Evolutionary conservation across 177 flowering plant species (phyloP), one percentile per base, ranked within the genome.

Genomic region (Tripterygium wilfordii): DNA sequence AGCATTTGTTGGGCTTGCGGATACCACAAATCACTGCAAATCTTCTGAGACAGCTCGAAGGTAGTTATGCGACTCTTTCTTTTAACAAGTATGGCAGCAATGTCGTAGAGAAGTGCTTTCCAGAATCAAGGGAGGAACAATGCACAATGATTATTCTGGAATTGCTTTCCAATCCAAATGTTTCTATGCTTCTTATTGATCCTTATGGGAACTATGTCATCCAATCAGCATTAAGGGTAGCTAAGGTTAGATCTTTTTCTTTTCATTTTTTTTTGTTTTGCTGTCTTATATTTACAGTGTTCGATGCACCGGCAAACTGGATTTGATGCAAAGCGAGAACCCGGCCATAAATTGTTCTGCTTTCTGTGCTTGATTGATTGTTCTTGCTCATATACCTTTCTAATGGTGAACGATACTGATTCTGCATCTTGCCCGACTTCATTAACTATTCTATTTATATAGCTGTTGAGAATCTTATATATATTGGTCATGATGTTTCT

Each of bases 201-300:
- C 76, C 77, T 18, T 72, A 8, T 37, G 83, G 78, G 27, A 78
- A 78, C 53, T 78, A 49, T 48, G 84, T 75, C 28, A 52, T 72
- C 45, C 78, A 75, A 36, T 32, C 60, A 0, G 78, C 84, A 21
- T 50, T 72, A 13, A 9, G 42, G 20, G 69, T 44, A 0, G 58
- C 84, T 14, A 58, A 63, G 80, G 84, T 75, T 15, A 45, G 73
- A 31, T 45, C 3, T 10, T 42, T 16, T 25, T 39, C 35, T 3
- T 16, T 38, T 18, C 22, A 38, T 5, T 8, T 15, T 5, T 10
- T 3, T 15, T 13, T 15, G 38, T 35, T 35, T 15, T 7, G 5
- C 14, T 15, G 16, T 35, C 33, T 30, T 12, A n/a, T n/a, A n/a
- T n/a, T n/a, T n/a, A n/a, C n/a, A n/a, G 20, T 19, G 13, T 37